Percentiles rank a stretch among this genome's conserved stretches.
Evolutionary conservation across 2,329 filamentous ascomycete species (phyloP).

Genomic region (Beauveria bassiana): DNA sequence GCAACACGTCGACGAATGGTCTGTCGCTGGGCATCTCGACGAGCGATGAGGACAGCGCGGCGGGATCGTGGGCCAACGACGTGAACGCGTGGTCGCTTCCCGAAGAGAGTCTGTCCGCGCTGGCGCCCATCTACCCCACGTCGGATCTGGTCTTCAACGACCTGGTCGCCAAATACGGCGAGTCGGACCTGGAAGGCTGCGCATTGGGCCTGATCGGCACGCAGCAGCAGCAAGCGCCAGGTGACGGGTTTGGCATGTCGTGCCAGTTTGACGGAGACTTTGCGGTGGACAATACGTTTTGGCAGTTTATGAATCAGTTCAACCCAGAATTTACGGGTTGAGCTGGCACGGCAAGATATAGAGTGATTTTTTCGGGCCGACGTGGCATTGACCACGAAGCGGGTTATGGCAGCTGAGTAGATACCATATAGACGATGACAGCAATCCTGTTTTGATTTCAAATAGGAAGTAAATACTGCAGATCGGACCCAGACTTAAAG

Average conservation of each 20-base stretch:
- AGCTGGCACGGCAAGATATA: not conserved
- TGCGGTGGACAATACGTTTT: conserved; percentile 43
- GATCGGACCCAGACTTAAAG: not conserved
- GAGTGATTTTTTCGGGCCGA: too few species aligned
- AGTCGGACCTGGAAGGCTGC: conserved; percentile 11
- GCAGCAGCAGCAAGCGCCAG: conserved; percentile 3
- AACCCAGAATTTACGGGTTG: conserved; percentile 2
- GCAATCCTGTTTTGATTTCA: not conserved
- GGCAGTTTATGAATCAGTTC: conserved; percentile 42
- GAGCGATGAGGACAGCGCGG: conserved; percentile 10
- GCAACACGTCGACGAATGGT: not conserved
- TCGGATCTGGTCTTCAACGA: conserved; percentile 52
- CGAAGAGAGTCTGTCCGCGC: conserved; percentile 32
- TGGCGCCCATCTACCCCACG: conserved; percentile 50
- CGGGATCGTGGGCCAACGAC: conserved; percentile 11
- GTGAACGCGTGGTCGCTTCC: conserved; percentile 4
- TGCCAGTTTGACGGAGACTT: conserved; percentile 51
- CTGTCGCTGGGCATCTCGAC: conserved; percentile 1
- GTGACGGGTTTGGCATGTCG: conserved; percentile 13
- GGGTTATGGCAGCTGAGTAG: not conserved
- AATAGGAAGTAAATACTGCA: not conserved
- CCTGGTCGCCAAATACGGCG: conserved; percentile 33
- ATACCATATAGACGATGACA: not conserved
- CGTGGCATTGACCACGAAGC: too few species aligned
- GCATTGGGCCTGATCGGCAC: not conserved